These are phyloP conservation scores for Vigna reflexopilosa DNA, from an alignment of 306 rosid genomes.

Conservation along the genomic window DNA sequence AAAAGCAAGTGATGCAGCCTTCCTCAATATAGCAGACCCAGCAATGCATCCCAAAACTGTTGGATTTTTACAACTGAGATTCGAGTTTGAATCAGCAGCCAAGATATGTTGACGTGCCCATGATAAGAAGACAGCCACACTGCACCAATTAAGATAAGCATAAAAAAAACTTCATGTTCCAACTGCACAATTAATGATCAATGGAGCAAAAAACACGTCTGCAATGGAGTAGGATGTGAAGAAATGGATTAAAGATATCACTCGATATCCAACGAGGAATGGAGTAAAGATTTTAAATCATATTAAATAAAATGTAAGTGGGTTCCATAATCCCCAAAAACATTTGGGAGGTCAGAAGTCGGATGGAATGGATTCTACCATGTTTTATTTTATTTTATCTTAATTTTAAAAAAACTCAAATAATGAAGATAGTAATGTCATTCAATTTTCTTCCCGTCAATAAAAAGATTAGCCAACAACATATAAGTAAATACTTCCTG, in stretches of 20 bases:
- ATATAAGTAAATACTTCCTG: neutral
- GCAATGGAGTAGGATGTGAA: neutral
- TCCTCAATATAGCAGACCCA: constrained; percentile 83
- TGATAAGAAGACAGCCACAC: constrained; percentile 28
- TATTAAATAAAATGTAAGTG: neutral
- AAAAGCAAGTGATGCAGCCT: constrained; percentile 89
- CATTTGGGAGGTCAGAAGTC: too few species aligned
- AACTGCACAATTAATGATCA: neutral
- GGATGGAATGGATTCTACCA: neutral
- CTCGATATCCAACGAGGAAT: neutral
- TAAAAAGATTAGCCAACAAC: neutral
- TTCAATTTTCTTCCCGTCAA: constrained; percentile 1
- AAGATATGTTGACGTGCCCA: constrained; percentile 23
- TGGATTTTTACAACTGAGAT: constrained; percentile 67
- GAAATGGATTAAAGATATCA: neutral
- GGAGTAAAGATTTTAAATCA: neutral
- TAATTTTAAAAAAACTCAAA: neutral
- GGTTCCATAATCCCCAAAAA: neutral
- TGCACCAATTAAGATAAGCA: neutral
- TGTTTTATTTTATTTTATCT: neutral
- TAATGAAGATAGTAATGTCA: neutral
- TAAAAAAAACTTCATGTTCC: neutral
- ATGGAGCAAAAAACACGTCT: neutral
- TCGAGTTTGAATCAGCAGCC: neutral
- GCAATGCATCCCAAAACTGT: constrained; percentile 83